Percentiles rank a stretch among this genome's conserved stretches.
These are phyloP conservation scores for Talaromyces funiculosus DNA, from an alignment of 2,329 filamentous ascomycete species.

Conservation along the genomic window DNA sequence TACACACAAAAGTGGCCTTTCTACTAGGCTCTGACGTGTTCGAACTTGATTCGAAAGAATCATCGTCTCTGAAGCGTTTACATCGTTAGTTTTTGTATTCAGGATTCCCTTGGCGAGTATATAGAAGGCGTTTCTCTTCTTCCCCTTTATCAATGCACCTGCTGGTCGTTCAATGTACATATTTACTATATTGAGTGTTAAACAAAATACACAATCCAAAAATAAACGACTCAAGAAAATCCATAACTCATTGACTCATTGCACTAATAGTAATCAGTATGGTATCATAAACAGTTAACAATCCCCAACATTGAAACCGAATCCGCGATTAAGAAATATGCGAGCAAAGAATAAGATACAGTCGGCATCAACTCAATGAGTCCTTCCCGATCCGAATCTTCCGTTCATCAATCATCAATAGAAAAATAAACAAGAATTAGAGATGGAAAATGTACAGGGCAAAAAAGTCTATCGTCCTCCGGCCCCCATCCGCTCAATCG, in stretches of 20 bases:
- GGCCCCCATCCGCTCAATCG: conserved; percentile 81
- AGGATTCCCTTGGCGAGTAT: neutral
- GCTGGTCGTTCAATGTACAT: neutral
- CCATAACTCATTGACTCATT: conserved; percentile 7
- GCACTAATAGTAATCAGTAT: neutral
- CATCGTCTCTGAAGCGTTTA: neutral
- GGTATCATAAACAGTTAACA: neutral
- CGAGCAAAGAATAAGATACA: neutral
- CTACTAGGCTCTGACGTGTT: neutral
- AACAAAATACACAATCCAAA: neutral
- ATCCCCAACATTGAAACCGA: neutral
- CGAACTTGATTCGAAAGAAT: too few relatives aligned
- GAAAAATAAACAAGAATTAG: neutral
- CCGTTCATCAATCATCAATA: neutral
- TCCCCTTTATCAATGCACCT: neutral
- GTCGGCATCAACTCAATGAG: neutral
- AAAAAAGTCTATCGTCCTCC: conserved; percentile 15
- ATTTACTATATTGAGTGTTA: neutral
- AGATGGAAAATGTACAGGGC: neutral
- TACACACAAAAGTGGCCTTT: too few relatives aligned
- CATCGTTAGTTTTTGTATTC: neutral
- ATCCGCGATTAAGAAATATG: neutral
- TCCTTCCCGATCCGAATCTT: neutral
- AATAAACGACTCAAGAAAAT: neutral
- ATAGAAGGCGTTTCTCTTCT: neutral